These are phyloP conservation scores for Rubia tinctorum DNA, from an alignment of 305 asterid genomes.

Conservation along the genomic window DNA sequence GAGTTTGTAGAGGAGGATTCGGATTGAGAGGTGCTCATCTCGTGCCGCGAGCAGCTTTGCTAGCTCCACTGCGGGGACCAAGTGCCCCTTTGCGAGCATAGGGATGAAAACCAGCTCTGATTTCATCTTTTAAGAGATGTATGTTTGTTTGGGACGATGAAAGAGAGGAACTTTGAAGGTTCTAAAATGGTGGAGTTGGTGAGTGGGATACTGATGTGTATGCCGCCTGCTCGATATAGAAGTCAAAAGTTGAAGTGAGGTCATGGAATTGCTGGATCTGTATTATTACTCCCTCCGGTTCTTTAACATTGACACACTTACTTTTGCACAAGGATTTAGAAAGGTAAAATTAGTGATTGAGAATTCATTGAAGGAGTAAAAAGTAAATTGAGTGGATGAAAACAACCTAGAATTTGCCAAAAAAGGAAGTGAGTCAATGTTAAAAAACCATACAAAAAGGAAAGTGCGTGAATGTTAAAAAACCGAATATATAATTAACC, in stretches of 20 bases:
- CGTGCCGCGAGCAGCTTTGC: constrained; percentile 31
- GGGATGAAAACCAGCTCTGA: constrained; percentile 35
- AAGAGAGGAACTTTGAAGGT: background rate
- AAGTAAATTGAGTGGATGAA: too few relatives aligned
- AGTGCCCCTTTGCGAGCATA: constrained; percentile 25
- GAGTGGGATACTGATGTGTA: too few relatives aligned
- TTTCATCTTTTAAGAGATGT: background rate
- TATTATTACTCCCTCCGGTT: too few relatives aligned
- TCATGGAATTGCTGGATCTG: constrained; percentile 1
- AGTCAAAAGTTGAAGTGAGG: background rate
- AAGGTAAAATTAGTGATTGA: too few relatives aligned
- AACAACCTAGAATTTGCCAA: too few relatives aligned
- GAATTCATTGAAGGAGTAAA: too few relatives aligned
- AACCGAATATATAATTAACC: background rate
- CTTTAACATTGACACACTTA: too few relatives aligned
- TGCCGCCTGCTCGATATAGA: background rate
- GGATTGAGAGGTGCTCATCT: constrained; percentile 14
- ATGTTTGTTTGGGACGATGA: background rate
- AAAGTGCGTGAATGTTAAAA: too few relatives aligned
- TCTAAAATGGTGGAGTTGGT: background rate
- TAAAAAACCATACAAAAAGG: too few relatives aligned
- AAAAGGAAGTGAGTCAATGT: too few relatives aligned
- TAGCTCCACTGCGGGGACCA: constrained; percentile 19
- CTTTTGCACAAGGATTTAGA: too few relatives aligned
- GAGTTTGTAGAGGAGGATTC: constrained; percentile 3